Evolutionary conservation across 495 filamentous ascomycete genomes (phyloP).

Genomic region (Lichenothelia convexa): DNA sequence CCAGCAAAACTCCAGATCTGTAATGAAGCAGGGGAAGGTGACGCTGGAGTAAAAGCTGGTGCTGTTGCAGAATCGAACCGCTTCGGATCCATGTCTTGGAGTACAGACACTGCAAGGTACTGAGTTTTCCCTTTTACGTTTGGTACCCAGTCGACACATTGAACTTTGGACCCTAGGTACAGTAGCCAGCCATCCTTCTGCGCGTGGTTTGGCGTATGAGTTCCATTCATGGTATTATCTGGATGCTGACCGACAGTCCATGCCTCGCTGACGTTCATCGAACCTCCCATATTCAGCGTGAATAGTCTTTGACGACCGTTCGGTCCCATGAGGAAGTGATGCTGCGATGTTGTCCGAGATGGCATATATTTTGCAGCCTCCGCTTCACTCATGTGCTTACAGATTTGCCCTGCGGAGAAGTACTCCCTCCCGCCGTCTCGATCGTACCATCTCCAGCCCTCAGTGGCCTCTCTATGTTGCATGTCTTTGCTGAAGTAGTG

Average conservation of each 20-base stretch:
- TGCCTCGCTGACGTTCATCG: constrained; percentile 25
- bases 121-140: constrained; percentile 32
- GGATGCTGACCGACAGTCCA: constrained; percentile 18
- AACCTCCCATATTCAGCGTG: constrained; percentile 23
- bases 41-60: constrained; percentile 29
- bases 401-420: constrained; percentile 23
- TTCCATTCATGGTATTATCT: not conserved
- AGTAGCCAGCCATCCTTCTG: constrained; percentile 37
- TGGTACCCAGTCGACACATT: constrained; percentile 38
- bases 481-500: constrained; percentile 28
- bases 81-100: constrained; percentile 23
- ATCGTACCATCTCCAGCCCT: constrained; percentile 41
- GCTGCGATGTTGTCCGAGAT: constrained; percentile 13
- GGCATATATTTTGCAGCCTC: constrained; percentile 26
- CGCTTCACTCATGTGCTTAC: constrained; percentile 7
- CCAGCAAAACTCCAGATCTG: constrained; percentile 42
- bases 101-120: constrained; percentile 34
- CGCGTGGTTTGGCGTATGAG: no score
- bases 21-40: constrained; percentile 30
- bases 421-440: constrained; percentile 18
- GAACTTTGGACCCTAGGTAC: constrained; percentile 32
- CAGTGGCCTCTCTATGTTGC: constrained; percentile 24
- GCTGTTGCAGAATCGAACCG: constrained; percentile 10
- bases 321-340: constrained; percentile 35
- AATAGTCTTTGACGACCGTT: constrained; percentile 25